These are phyloP conservation scores for Theileria parva DNA, from an alignment of 169 alveolate genomes.

Conservation along the genomic window DNA sequence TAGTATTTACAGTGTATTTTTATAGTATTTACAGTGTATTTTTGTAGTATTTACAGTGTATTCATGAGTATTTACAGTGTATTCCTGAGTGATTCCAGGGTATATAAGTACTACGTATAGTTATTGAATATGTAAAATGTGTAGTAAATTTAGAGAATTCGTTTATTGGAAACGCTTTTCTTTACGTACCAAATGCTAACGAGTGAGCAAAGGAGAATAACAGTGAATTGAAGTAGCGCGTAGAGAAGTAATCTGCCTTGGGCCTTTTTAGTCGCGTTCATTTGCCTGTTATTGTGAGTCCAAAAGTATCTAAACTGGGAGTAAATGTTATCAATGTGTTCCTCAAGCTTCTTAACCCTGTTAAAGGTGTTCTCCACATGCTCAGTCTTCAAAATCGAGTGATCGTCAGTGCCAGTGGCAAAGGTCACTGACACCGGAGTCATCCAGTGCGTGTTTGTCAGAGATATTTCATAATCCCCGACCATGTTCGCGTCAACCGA, in stretches of 20 bases:
- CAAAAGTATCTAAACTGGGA: conserved; percentile 66
- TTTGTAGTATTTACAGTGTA: too few relatives aligned
- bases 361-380: conserved; percentile 54
- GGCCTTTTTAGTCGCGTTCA: conserved; percentile 55
- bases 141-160: conserved; percentile 27
- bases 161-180: conserved; percentile 60
- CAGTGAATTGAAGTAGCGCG: conserved; percentile 47
- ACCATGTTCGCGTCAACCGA: conserved; percentile 52
- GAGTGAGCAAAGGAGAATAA: conserved; percentile 55
- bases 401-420: conserved; percentile 66
- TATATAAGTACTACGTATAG: too few relatives aligned
- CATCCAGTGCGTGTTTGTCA: conserved; percentile 62
- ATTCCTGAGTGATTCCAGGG: too few relatives aligned
- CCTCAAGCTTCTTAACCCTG: conserved; percentile 42
- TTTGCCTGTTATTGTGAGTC: conserved; percentile 63
- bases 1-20: too few relatives aligned
- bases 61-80: too few relatives aligned
- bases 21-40: too few relatives aligned
- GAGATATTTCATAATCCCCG: conserved; percentile 54
- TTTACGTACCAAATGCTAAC: conserved; percentile 57
- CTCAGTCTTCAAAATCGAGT: conserved; percentile 55
- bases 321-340: conserved; percentile 56
- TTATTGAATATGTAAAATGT: background rate
- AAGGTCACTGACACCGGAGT: conserved; percentile 56
- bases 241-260: conserved; percentile 53